Base-by-base conservation (phyloP, 2,329 filamentous ascomycete species). In the Calonectria hawksworthii region DNA sequence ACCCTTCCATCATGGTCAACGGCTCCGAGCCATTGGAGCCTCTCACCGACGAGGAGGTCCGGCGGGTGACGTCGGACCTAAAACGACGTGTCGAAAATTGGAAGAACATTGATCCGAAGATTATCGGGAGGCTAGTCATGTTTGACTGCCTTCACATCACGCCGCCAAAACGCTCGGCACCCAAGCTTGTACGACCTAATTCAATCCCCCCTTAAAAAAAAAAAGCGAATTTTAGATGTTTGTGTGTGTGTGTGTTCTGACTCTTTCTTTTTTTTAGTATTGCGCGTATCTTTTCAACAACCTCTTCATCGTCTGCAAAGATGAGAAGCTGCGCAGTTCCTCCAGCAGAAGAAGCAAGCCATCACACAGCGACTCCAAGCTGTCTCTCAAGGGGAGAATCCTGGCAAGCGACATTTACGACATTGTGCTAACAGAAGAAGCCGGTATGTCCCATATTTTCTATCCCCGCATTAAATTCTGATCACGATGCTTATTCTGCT, bases 21-120 rank as follows among this genome's bases (percentile, higher is more conserved):
- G n/a, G 21, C 44, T 47, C 44, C 44, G 7, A 10, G 44, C n/a
- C 44, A 23, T 13, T 47, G 21, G 44, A 28, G 32, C 14, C 56
- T 38, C 14, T 63, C 56, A 11, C 23, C 18, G 34, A 63, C 14
- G 56, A 63, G 14, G 56, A 63, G 56, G 56, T 16, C 56, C 56
- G 36, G 8, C 56, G 56, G 1, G 23, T 63, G 13, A 63, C 56
- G n/a, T 41, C 56, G 10, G 56, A 63, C 23, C 56, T 63, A 26
- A 63, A 41, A 63, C 56, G 56, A 63, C 56, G 56, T 38, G 56
- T 63, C 56, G 56, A 63, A 63, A 63, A 63, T 26, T 63, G 56
- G 56, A 63, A 63, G 36, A 63, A 63, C 36, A 63, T 63, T 63
- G 32, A 63, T 63, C 56, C 56, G 56, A 63, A 63, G 56, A 28